Evolutionary conservation across 2,329 filamentous ascomycete species (phyloP).

Genomic region (Aspergillus niger): DNA sequence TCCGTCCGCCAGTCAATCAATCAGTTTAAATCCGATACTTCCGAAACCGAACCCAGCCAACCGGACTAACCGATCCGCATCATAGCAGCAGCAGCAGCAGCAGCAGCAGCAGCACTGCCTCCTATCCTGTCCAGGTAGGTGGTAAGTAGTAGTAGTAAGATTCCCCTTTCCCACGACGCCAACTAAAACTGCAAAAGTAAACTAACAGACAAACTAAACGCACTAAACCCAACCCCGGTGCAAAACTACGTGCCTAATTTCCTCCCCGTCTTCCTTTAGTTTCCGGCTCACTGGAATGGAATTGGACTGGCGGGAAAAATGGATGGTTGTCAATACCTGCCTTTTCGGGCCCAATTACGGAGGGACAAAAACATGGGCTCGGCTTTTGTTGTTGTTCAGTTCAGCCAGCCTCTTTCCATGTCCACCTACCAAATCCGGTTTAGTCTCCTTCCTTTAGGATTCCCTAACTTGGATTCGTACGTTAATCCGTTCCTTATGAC

Average conservation of each 20-base stretch:
- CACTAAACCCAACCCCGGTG: background rate
- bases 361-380: too few relatives aligned
- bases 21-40: background rate
- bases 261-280: background rate
- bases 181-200: background rate
- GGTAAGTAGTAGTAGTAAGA: too few relatives aligned
- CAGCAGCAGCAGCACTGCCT: too few relatives aligned
- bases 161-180: too few relatives aligned
- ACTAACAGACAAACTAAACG: background rate
- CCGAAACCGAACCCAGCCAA: background rate
- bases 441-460: background rate
- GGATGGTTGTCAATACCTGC: too few relatives aligned
- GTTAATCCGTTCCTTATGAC: too few relatives aligned
- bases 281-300: background rate
- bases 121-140: too few relatives aligned
- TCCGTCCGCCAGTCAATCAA: background rate
- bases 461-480: too few relatives aligned
- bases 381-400: background rate
- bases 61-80: background rate
- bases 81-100: background rate
- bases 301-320: too few relatives aligned
- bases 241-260: too few relatives aligned
- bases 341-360: too few relatives aligned
- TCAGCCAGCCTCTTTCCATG: background rate
- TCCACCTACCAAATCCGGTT: background rate